Conservation (phyloP, 768 basidiomycete genomes). For the Pholiota microspora region DNA sequence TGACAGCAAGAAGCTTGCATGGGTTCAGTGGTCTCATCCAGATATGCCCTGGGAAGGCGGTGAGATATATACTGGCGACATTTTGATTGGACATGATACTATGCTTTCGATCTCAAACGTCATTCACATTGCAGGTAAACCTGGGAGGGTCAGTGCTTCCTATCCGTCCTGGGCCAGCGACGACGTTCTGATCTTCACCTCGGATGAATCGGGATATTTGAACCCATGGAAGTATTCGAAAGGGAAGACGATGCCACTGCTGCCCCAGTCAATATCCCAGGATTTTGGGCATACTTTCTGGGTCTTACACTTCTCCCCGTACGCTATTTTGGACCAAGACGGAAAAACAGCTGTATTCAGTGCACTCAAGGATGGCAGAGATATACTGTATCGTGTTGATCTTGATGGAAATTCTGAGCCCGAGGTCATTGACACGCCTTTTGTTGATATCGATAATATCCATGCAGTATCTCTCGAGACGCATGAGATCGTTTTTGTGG, state of each 20-base stretch:
- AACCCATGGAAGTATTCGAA: conserved; percentile 63
- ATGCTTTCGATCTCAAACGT: conserved; percentile 32
- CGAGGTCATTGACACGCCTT: conserved; percentile 37
- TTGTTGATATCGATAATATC: conserved; percentile 37
- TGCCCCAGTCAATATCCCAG: conserved; percentile 41
- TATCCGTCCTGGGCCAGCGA: conserved; percentile 63
- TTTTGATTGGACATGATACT: conserved; percentile 25
- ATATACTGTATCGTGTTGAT: conserved; percentile 39
- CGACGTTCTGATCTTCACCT: conserved; percentile 58
- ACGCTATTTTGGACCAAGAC: conserved; percentile 38
- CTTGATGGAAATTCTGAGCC: conserved; percentile 26
- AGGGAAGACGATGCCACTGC: conserved; percentile 33
- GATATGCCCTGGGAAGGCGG: conserved; percentile 66
- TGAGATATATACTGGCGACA: conserved; percentile 51
- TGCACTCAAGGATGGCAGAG: conserved; percentile 40
- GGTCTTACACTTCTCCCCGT: conserved; percentile 46
- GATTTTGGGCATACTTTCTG: conserved; percentile 64
- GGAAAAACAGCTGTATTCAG: conserved; percentile 33
- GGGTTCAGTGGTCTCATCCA: conserved; percentile 65
- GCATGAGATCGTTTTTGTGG: conserved; percentile 40
- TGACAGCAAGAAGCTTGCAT: conserved; percentile 55
- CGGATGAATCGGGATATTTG: conserved; percentile 62
- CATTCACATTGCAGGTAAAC: conserved; percentile 50
- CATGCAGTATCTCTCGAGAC: conserved; percentile 29
- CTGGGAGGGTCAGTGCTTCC: conserved; percentile 45